Evolutionary conservation across 164 flowering plant species (phyloP).

Genomic region (Hamamelis virginiana): DNA sequence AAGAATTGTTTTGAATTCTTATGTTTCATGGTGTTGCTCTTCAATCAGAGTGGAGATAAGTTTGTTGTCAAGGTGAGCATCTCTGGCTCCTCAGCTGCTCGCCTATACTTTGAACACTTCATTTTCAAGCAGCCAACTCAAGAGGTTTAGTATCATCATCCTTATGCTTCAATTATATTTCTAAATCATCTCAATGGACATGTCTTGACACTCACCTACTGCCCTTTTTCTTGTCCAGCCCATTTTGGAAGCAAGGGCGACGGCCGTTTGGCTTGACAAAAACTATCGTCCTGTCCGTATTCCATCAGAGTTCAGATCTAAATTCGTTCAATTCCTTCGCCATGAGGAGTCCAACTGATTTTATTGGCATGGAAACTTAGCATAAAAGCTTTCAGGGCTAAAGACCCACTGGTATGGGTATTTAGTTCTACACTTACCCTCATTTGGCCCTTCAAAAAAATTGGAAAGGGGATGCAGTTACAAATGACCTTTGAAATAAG

Average conservation of each 20-base stretch:
- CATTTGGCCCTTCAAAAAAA: too few relatives aligned
- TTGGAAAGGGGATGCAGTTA: not conserved
- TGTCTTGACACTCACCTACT: not conserved
- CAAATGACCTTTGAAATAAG: not conserved
- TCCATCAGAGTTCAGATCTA: constrained; percentile 64
- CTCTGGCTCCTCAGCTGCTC: constrained; percentile 72
- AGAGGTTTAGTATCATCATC: constrained; percentile 48
- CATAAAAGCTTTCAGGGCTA: not conserved
- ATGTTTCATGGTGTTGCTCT: constrained; percentile 12
- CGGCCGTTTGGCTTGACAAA: constrained; percentile 80
- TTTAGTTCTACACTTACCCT: not conserved
- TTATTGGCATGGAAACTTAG: not conserved
- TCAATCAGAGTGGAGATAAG: constrained; percentile 73
- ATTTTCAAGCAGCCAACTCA: constrained; percentile 75
- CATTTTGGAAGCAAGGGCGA: constrained; percentile 72
- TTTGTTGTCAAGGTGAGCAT: constrained; percentile 84
- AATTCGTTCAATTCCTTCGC: constrained; percentile 52
- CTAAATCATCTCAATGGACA: not conserved
- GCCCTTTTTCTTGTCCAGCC: constrained; percentile 41
- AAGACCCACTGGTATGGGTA: not conserved
- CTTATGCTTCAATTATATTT: not conserved
- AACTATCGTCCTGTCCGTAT: constrained; percentile 76
- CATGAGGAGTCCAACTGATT: constrained; percentile 27
- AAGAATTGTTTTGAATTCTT: too few relatives aligned
- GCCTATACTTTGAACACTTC: constrained; percentile 73